Evolutionary conservation across 1,284 basidiomycete genomes (phyloP), one percentile per base, ranked within the genome.

Genomic region (Ceratorhiza oryzae-sativae): DNA sequence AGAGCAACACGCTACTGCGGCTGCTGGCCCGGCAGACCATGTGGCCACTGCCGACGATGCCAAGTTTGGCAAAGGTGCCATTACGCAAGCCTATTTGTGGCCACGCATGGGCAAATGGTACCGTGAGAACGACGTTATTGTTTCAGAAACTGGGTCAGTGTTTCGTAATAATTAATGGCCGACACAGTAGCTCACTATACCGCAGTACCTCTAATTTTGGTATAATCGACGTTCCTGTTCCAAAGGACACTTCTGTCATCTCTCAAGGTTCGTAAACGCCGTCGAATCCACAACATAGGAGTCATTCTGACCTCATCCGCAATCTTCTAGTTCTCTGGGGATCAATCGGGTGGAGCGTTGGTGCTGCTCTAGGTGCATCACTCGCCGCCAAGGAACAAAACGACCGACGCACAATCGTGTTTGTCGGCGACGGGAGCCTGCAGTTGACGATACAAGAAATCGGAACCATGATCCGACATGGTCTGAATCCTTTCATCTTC

Each of bases 11-110:
- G 63, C 63, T 45, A 25, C n/a, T 39, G 63, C 63, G 15, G 63
- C 63, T 2, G 12, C 48, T 20, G 63, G 63, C 12, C 63, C 49
- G 34, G n/a, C 30, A 8, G 12, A 53, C 23, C 73, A 74, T 8
- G 75, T 77, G 15, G 73, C 77, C 55, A 67, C 76, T 3, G 74
- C 77, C n/a, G 78, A 79, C 27, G 77, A 78, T 68, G 80, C 46
- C 25, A 73, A 67, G 67, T 73, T 67, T 30, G 71, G 70, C 23
- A 72, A 73, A 60, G 71, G 56, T 23, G 65, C 70, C 6, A 90
- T 96, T 77, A 86, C 88, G 1, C 95, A 97, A 72, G 81, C 84
- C 5, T 93, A 88, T 85, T 87, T 98, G 78, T 98, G 96, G 96
- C 92, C 93, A 0, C 86, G 90, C 41, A 79, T 97, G 61, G 87